phyloP scores from a whole-genome alignment of 2,329 filamentous ascomycete genomes.

The Xylariomycetidae sp. region DNA sequence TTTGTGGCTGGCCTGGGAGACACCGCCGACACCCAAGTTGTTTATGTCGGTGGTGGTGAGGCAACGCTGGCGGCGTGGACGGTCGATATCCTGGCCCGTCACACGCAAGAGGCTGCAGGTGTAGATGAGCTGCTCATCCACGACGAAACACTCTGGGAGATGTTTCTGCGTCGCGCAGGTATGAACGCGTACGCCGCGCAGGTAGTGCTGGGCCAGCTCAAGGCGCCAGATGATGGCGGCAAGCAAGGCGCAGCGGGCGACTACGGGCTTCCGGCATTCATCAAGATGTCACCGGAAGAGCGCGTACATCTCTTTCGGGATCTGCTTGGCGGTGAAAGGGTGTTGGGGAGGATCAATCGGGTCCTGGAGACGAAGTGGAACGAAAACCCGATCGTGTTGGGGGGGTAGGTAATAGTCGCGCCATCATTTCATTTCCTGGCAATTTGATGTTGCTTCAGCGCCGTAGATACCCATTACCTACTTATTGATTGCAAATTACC shows the following conservation, averaged over 20 bases:
- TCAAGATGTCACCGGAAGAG: constrained; percentile 47
- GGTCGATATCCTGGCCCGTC: constrained; percentile 43
- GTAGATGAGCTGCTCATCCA: constrained; percentile 33
- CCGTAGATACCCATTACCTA: no score
- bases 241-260: constrained; percentile 5
- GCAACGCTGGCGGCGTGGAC: constrained; percentile 50
- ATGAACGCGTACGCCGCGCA: constrained; percentile 70
- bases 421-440: constrained; percentile 8
- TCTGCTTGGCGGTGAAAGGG: constrained; percentile 46
- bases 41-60: constrained; percentile 45
- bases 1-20: constrained; percentile 41
- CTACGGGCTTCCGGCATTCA: constrained; percentile 47
- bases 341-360: constrained; percentile 45
- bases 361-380: constrained; percentile 47
- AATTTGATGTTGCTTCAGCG: no score
- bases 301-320: constrained; percentile 43
- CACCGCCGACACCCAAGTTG: constrained; percentile 23
- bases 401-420: constrained; percentile 1
- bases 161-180: constrained; percentile 58
- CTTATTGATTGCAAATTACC: no score
- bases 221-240: constrained; percentile 22
- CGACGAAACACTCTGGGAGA: constrained; percentile 61
- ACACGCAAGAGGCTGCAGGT: constrained; percentile 21
- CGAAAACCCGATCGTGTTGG: constrained; percentile 14
- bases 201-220: constrained; percentile 46